Base-by-base conservation (phyloP, 179 eudicot genomes). In the Gypsophila paniculata region DNA sequence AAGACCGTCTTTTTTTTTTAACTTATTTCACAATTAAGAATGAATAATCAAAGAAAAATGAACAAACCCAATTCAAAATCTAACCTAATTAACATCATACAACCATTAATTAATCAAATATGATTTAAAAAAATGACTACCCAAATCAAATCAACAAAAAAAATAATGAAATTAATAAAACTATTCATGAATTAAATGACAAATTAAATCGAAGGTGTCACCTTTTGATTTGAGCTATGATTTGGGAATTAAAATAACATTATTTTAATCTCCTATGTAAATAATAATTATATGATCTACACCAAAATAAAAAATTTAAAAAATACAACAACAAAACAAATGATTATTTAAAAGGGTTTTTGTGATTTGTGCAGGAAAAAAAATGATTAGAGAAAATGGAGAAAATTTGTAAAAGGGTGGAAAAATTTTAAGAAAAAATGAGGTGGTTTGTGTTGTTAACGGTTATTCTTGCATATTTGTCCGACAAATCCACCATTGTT, bases 381-480 rank as follows among this genome's bases (percentile, higher is more conserved):
- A 60, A 60, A n/a, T n/a, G n/a, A n/a, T n/a, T n/a, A n/a, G n/a
- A n/a, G n/a, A n/a, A n/a, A n/a, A n/a, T n/a, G n/a, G 65, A 58
- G 54, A 46, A 22, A 18, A 44, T 15, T 4, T 62, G 67, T 6
- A 62, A 42, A 17, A 61, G 15, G 67, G 46, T n/a, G 36, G 60
- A 54, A 7, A 25, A 25, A 14, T 6, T 15, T 42, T 4, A 29
- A 29, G 34, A 29, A 39, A 39, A 39, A 2, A 32, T 57, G 38
- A 49, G 48, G 21, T 46, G 65, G 54, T 53, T 64, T 58, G 19
- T 58, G 57, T 59, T 67, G 67, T 46, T 67, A 67, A 74, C 72
- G 68, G 77, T 68, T 68, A 6, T 19, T 1, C 36, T 23, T 29
- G 34, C 34, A 29, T 23, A 25, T n/a, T 59, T 59, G 4, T 34